Base-by-base conservation (phyloP, 352 stramenopile species). In the Phytopythium sindhum region DNA sequence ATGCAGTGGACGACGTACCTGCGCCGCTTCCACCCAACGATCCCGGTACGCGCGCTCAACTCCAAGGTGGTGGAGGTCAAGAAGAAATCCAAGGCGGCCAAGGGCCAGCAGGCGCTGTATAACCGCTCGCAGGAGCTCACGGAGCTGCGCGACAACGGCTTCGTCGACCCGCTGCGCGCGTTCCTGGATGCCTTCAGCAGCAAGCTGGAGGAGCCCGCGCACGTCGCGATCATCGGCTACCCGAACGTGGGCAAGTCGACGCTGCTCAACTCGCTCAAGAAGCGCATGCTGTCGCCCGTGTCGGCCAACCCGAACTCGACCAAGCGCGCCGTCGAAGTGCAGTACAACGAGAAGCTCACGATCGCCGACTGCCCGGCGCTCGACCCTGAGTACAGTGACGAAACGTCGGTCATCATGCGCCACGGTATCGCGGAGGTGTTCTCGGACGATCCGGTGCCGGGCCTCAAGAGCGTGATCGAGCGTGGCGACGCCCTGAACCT, bases 181-280 rank as follows among this genome's bases (percentile, higher is more conserved):
- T 86, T 99, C 14, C 73, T 99, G 11, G 98, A 99, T 62, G 98
- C 98, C 66, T 98, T 99, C 74, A 93, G 84, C 55, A 93, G 94
- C 61, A 93, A 81, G 10, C 80, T 84, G 7, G 94, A 73, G 0
- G 64, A 73, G 39, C 61, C 75, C 7, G 50, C 98, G 45, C 88
- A 90, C 9, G 93, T 99, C 2, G 97, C 97, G 21, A 75, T 99
- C n/a, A 83, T 99, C n/a, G 97, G 97, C 8, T 99, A 99, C 84
- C 97, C 97, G 29, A 99, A 99, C 64, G 86, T 94, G 28, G 86
- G 86, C 66, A 99, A 99, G 77, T 96, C 78, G 60, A 98, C 91
- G 28, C 80, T 99, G 6, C 95, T 99, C 68, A 98, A 98, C 74
- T 97, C 90, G 57, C 89, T 99, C 44, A 98, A 98, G 76, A 86